Evolutionary conservation across 768 basidiomycete species (phyloP).

Genomic region (Trametes elegans): DNA sequence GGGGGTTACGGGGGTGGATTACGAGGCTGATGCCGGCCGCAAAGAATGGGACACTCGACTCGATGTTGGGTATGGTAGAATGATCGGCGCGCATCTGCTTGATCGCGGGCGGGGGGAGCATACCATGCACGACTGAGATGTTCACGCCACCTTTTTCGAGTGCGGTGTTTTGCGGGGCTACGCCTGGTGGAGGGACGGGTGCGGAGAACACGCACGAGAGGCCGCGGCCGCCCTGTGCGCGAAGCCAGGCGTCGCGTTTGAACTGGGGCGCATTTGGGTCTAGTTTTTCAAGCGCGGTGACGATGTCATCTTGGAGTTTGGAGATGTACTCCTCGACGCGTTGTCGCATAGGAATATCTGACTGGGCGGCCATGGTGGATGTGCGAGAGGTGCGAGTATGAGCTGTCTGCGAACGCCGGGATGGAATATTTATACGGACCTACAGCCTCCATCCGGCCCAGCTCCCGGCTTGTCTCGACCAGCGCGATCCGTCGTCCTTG

Average conservation of each 20-base stretch:
- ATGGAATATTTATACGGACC: slow-evolving; percentile 1
- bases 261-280: slow-evolving; percentile 72
- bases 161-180: slow-evolving; percentile 39
- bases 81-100: slow-evolving; percentile 96
- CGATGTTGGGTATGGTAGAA: slow-evolving; percentile 59
- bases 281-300: slow-evolving; percentile 70
- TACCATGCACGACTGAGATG: slow-evolving; percentile 87
- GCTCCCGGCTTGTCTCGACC: slow-evolving; percentile 16
- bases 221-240: slow-evolving; percentile 71
- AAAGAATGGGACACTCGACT: slow-evolving; percentile 82
- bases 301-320: slow-evolving; percentile 76
- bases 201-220: slow-evolving; percentile 79
- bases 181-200: slow-evolving; percentile 38
- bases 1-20: slow-evolving; percentile 90
- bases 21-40: slow-evolving; percentile 92
- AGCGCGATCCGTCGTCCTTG: neutral
- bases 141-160: slow-evolving; percentile 98
- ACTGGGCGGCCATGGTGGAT: slow-evolving; percentile 2
- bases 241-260: slow-evolving; percentile 79
- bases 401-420: neutral
- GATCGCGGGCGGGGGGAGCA: slow-evolving; percentile 84
- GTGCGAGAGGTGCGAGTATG: neutral
- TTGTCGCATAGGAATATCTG: slow-evolving; percentile 52
- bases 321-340: slow-evolving; percentile 77
- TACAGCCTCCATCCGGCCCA: slow-evolving; percentile 1